Evolutionary conservation across 225 moss, liverwort and hornwort species (phyloP).

Genomic region (Polytrichum formosum): DNA sequence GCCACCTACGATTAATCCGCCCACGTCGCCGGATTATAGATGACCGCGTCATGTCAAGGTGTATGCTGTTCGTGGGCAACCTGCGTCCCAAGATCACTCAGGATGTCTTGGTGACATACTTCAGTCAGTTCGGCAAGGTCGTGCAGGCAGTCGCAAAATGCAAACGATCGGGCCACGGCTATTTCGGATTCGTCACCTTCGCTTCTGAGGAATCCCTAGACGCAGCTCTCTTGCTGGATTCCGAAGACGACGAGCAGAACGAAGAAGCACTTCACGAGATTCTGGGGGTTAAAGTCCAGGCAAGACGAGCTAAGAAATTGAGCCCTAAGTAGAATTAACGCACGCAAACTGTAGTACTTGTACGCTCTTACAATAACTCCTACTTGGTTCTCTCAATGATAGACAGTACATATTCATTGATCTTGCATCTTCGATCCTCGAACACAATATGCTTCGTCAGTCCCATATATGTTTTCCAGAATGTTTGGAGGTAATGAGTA

Average conservation of each 20-base stretch:
- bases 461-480: too few relatives aligned
- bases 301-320: neutral
- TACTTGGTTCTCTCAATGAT: too few relatives aligned
- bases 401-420: too few relatives aligned
- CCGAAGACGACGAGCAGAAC: neutral
- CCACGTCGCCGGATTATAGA: too few relatives aligned
- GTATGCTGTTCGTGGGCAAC: neutral
- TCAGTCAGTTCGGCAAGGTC: neutral
- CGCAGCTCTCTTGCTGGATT: neutral
- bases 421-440: too few relatives aligned
- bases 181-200: neutral
- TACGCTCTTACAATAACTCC: too few relatives aligned
- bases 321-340: too few relatives aligned
- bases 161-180: neutral
- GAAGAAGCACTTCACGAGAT: constrained; percentile 2
- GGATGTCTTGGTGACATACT: neutral
- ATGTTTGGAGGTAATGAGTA: too few relatives aligned
- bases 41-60: too few relatives aligned
- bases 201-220: neutral
- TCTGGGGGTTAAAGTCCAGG: neutral
- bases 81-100: neutral
- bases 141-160: neutral
- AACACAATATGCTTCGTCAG: too few relatives aligned
- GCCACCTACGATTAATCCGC: too few relatives aligned
- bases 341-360: too few relatives aligned